Evolutionary conservation across 441 rosid genomes (phyloP).

Genomic region (Cnidoscolus chayamansa): DNA sequence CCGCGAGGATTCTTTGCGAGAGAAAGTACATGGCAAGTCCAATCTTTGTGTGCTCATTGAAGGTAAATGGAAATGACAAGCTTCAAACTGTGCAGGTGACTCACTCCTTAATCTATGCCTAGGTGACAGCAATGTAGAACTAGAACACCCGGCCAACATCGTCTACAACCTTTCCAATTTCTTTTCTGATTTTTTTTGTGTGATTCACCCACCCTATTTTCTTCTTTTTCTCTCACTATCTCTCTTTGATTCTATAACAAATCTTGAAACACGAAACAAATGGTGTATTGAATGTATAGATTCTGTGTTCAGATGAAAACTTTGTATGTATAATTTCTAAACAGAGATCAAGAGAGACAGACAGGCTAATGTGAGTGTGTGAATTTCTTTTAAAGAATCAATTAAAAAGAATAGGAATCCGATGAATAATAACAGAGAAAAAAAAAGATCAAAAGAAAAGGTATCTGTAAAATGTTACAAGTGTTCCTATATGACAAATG

Average conservation of each 20-base stretch:
- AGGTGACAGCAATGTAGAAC: conserved; percentile 90
- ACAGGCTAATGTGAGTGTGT: conserved; percentile 54
- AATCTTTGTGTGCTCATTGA: conserved; percentile 96
- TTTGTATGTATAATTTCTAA: conserved; percentile 29
- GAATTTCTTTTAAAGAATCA: conserved; percentile 32
- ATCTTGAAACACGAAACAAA: conserved; percentile 22
- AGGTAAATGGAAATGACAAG: conserved; percentile 69
- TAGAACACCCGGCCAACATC: conserved; percentile 99
- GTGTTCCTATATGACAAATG: conserved; percentile 44
- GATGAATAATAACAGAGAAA: conserved; percentile 45
- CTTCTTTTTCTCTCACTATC: conserved; percentile 33
- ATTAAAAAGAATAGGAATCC: conserved; percentile 66
- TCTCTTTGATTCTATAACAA: conserved; percentile 32
- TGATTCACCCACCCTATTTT: conserved; percentile 39
- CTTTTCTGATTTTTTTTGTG: conserved; percentile 16
- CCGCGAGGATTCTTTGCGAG: conserved; percentile 68
- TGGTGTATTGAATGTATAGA: conserved; percentile 24
- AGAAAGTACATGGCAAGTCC: conserved; percentile 81
- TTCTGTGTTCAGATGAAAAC: conserved; percentile 23
- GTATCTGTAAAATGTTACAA: conserved; percentile 13
- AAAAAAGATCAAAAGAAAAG: conserved; percentile 26
- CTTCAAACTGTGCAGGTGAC: conserved; percentile 66
- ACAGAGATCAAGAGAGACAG: conserved; percentile 36
- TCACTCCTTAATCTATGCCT: conserved; percentile 96
- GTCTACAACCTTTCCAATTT: conserved; percentile 53